Base-by-base conservation (phyloP, 768 basidiomycete genomes). In the Kwoniella heveanensis region DNA sequence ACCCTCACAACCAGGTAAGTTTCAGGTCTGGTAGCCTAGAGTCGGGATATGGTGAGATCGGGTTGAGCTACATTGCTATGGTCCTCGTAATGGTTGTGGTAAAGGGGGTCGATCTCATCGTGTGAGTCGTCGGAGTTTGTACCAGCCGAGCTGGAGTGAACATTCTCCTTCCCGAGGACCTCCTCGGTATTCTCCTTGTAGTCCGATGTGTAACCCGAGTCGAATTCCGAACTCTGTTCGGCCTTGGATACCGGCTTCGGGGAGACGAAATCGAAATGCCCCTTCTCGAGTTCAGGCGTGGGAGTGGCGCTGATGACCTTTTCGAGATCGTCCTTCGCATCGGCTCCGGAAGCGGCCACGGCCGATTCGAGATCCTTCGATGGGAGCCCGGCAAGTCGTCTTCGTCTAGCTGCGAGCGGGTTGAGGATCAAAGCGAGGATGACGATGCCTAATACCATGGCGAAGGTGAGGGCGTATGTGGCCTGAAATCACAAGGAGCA, bases 381-480 rank as follows among this genome's bases (percentile, higher is more conserved):
- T 19, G 39, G 8, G 19, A 44, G 8, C 8, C 26, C 57, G 37
- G 24, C 46, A 1, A 60, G 22, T 26, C 74, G 60, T 39, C 67
- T 62, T 17, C 69, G 58, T 36, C 60, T 69, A 0, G 70, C 71
- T 0, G 83, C 76, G 39, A 22, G 36, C 1, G 88, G 88, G 74
- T 90, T 90, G 30, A 90, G 83, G 29, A 89, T 83, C 9, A 86
- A 61, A 0, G 88, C 87, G 2, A 85, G 82, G 19, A 90, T 36
- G 24, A 90, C 71, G 46, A 91, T 83, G 15, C 85, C 66, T 0
- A 83, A 19, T 12, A 61, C 29, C 60, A 61, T 53, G 6, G 19
- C 52, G 15, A 22, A 37, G 12, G 60, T 61, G 12, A 61, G 17
- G 10, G 37, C 60, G 29, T 61, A 61, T 4, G 53, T 54, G 39